Base-by-base conservation (phyloP, 768 basidiomycete species). In the Asterophora lycoperdoides region DNA sequence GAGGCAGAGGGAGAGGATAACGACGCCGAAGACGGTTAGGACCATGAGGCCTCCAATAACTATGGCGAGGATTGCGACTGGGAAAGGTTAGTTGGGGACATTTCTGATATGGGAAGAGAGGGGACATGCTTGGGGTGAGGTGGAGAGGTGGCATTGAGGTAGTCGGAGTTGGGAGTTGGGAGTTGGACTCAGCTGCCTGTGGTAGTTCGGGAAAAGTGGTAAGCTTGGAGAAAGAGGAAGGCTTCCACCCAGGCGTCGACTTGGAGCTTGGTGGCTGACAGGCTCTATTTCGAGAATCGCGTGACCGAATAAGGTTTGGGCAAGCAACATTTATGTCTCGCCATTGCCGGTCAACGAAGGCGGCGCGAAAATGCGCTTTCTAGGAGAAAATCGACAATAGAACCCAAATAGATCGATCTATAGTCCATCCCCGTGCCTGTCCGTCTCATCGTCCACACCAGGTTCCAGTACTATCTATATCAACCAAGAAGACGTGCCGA, bases 401-500 rank as follows among this genome's bases (percentile, higher is more conserved):
- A 23, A 6, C 23, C 23, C 23, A 23, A 23, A 6, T 23, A 23
- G 35, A 38, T 43, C 41, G n/a, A n/a, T n/a, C n/a, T n/a, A 28
- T 11, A 20, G 34, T 46, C 32, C 36, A 30, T 30, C 29, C 18
- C 28, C 13, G 47, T 18, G 14, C 18, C 29, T 18, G 14, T 10
- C 29, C 3, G 13, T 18, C 14, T 36, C 37, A 2, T 48, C 46
- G 23, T 39, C 8, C 9, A 26, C 13, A 29, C 14, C 26, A 38
- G 11, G 26, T 4, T 15, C n/a, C 13, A 34, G 17, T 13, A 36
- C 20, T 18, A 29, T 32, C 35, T n/a, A 43, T 64, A 56, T 73
- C n/a, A n/a, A 55, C 75, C 76, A 77, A 20, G 68, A 59, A 5
- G 71, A 68, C 8, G 71, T 72, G 1, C 77, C 73, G 51, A 78